Conservation (phyloP, 352 stramenopile species). For the Stephanocyclus meneghinianus region DNA sequence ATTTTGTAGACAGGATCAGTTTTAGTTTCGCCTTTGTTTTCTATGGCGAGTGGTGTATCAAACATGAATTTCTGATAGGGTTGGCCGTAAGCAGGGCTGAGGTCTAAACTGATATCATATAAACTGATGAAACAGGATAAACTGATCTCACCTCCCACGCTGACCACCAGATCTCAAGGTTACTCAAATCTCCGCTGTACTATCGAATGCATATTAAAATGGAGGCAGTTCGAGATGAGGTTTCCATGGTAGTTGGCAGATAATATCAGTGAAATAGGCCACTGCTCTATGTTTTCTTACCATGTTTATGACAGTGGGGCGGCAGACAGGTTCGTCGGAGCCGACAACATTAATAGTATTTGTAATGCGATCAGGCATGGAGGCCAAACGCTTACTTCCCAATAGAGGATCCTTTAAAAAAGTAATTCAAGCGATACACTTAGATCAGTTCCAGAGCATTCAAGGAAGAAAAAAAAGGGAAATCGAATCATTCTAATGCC, state of each 20-base stretch:
- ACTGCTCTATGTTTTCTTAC: neutral
- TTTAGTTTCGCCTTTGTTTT: constrained; percentile 55
- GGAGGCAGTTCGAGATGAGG: neutral
- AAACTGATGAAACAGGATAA: constrained; percentile 37
- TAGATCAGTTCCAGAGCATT: neutral
- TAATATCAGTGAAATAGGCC: neutral
- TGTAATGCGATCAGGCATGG: constrained; percentile 86
- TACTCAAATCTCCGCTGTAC: constrained; percentile 73
- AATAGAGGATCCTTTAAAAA: constrained; percentile 68
- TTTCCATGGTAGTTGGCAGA: neutral
- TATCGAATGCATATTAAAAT: neutral
- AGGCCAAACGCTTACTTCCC: constrained; percentile 83
- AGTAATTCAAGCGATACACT: neutral
- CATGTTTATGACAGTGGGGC: constrained; percentile 87
- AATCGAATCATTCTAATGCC: constrained; percentile 1
- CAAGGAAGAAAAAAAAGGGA: neutral
- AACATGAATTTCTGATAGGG: constrained; percentile 76
- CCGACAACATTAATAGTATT: constrained; percentile 84
- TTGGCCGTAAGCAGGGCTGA: neutral
- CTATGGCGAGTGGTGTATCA: constrained; percentile 67
- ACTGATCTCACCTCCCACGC: constrained; percentile 64
- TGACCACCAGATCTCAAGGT: constrained; percentile 78
- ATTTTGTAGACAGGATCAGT: constrained; percentile 73
- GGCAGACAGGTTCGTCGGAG: constrained; percentile 63
- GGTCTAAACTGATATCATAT: neutral